Evolutionary conservation across 495 filamentous ascomycete species (phyloP).

Genomic region (Cercophora newfieldiana): DNA sequence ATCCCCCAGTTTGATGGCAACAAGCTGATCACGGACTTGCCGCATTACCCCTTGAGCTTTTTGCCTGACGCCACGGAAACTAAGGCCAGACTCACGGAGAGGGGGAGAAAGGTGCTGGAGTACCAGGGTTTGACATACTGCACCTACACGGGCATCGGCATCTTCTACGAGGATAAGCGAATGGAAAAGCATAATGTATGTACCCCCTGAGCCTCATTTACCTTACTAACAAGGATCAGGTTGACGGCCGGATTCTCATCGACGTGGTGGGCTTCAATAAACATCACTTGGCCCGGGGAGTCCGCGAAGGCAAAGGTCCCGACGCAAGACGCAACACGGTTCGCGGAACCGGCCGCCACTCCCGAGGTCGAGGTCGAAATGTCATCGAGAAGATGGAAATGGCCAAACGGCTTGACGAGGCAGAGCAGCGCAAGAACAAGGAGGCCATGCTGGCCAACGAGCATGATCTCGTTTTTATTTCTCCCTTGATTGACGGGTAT

Average conservation of each 20-base stretch:
- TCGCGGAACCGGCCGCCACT: too few relatives aligned
- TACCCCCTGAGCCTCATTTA: too few relatives aligned
- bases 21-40: constrained; percentile 31
- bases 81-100: constrained; percentile 24
- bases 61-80: constrained; percentile 21
- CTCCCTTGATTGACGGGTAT: constrained; percentile 40
- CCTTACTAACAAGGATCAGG: too few relatives aligned
- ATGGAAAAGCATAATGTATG: constrained; percentile 29
- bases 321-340: too few relatives aligned
- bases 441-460: constrained; percentile 26
- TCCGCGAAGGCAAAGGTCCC: constrained; percentile 25
- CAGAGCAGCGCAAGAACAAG: constrained; percentile 34
- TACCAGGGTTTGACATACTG: constrained; percentile 36
- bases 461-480: constrained; percentile 35
- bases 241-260: constrained; percentile 38
- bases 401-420: constrained; percentile 23
- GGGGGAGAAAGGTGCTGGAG: constrained; percentile 36
- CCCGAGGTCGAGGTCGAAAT: too few relatives aligned
- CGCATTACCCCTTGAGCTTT: constrained; percentile 38
- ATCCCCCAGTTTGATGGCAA: constrained; percentile 32
- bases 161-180: constrained; percentile 17
- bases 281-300: constrained; percentile 33
- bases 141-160: constrained; percentile 35
- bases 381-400: not conserved
- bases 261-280: constrained; percentile 42